Base-by-base conservation (phyloP, 2,329 filamentous ascomycete genomes). In the Claviceps sp. region DNA sequence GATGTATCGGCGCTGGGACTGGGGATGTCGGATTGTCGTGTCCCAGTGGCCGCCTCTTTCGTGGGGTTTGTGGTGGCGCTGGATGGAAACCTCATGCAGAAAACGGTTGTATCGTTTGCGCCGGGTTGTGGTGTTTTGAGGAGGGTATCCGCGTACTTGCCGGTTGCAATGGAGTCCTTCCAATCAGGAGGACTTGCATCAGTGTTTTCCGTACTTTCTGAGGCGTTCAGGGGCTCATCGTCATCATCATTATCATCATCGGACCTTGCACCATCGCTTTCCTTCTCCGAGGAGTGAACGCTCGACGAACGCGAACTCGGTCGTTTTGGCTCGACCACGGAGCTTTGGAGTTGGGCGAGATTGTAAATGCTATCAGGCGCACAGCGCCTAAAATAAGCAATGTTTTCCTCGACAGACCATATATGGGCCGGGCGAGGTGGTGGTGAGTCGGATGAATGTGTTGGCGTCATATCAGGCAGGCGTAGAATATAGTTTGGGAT, bases 291-390 rank as follows among this genome's bases (percentile, higher is more conserved):
- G 30, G 47, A 49, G 24, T 49, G n/a, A 5, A 49, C 47, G 38
- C 47, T 49, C 6, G 47, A 49, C 14, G 47, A 30, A 16, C 34
- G 49, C 49, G 49, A 51, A 20, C 37, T 42, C n/a, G 37, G 47
- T 49, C 47, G 37, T 9, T 20, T 14, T 6, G 22, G 16, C 2
- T 11, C 7, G 14, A 4, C 4, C 24, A 5, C 46, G 3, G 30
- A 18, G 18, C 14, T 22, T 13, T 22, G 46, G 6, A 47, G 13
- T 18, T 14, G 30, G 5, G 22, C 8, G 13, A 18, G 18, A 30
- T 37, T 37, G 16, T 47, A 47, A 34, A 13, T 16, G 34, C 46
- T 47, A 5, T 47, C 46, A 18, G 46, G 46, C 11, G 30, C 36
- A 47, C 30, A 37, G 34, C 46, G 46, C 46, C 46, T 47, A 20